Percentiles rank a stretch among this genome's conserved stretches.
These are phyloP conservation scores for Haberlea rhodopensis DNA, from an alignment of 257 asterid genomes.

Conservation along the genomic window DNA sequence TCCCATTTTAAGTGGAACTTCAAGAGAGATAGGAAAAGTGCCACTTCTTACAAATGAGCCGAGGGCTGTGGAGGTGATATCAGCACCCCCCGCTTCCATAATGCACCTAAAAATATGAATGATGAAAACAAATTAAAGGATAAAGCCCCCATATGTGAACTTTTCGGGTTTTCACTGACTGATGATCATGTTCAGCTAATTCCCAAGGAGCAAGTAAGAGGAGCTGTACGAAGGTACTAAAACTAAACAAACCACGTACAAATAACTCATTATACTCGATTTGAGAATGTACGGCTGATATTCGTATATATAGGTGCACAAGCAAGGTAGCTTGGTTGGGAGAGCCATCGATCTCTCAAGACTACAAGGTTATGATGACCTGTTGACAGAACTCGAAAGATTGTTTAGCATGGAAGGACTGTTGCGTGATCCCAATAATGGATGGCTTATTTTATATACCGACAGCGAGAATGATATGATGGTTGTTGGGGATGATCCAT, in stretches of 20 bases:
- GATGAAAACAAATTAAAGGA: slow-evolving; percentile 44
- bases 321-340: slow-evolving; percentile 95
- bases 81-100: slow-evolving; percentile 41
- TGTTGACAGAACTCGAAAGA: slow-evolving; percentile 73
- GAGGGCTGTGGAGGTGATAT: slow-evolving; percentile 41
- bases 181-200: slow-evolving; percentile 56
- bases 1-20: slow-evolving; percentile 42
- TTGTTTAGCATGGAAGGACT: slow-evolving; percentile 89
- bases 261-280: slow-evolving; percentile 2
- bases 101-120: slow-evolving; percentile 36
- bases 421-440: slow-evolving; percentile 65
- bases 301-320: slow-evolving; percentile 73
- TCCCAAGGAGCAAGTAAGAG: slow-evolving; percentile 62
- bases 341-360: slow-evolving; percentile 88
- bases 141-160: slow-evolving; percentile 48
- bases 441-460: slow-evolving; percentile 87
- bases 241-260: slow-evolving; percentile 2
- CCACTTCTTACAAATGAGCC: slow-evolving; percentile 39
- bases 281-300: slow-evolving; percentile 20
- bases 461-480: slow-evolving; percentile 96
- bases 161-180: slow-evolving; percentile 74
- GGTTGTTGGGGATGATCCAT: slow-evolving; percentile 98
- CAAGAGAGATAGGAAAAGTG: slow-evolving; percentile 36
- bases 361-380: slow-evolving; percentile 61
- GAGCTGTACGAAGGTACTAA: slow-evolving; percentile 89